A percentile compares a stretch with the other conserved stretches of the same genome.
phyloP scores from a whole-genome alignment of 1,139 yeast species.

The Debaryomyces subglobosus region DNA sequence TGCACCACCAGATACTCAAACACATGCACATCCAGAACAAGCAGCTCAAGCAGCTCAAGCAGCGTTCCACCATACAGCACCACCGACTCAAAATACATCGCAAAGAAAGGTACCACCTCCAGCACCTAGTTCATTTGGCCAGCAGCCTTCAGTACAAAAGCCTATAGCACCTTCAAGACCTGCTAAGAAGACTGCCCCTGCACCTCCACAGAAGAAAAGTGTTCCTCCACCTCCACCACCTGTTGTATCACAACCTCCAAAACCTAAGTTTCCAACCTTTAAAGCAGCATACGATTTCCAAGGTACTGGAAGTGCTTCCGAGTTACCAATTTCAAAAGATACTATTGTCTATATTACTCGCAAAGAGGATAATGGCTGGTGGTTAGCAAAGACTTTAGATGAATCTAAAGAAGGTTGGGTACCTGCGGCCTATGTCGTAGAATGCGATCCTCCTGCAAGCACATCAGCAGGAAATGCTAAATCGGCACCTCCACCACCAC shows the following conservation, averaged over 20 bases:
- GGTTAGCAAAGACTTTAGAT: conserved; percentile 77
- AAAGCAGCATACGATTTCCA: conserved; percentile 88
- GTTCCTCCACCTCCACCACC: conserved; percentile 56
- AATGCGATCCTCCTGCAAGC: conserved; percentile 52
- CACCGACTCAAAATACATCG: conserved; percentile 10
- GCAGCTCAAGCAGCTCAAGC: conserved; percentile 9
- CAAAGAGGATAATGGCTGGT: conserved; percentile 90
- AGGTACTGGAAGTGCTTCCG: conserved; percentile 80
- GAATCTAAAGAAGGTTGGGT: conserved; percentile 94
- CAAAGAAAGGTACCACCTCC: conserved; percentile 28
- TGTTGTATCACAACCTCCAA: conserved; percentile 60
- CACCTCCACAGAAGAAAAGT: conserved; percentile 46
- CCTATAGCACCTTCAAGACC: conserved; percentile 25
- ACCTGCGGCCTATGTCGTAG: conserved; percentile 86
- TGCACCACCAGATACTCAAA: conserved; percentile 10
- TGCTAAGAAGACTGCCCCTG: conserved; percentile 39
- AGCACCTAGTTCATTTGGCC: conserved; percentile 18
- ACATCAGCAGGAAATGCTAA: conserved; percentile 22
- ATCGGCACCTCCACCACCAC: conserved; percentile 37
- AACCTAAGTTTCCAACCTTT: conserved; percentile 75
- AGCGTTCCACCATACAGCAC: conserved; percentile 16
- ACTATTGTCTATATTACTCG: conserved; percentile 67
- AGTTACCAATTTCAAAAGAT: conserved; percentile 70
- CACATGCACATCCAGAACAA: conserved; percentile 10
- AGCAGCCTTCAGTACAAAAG: conserved; percentile 26